A percentile compares a stretch with the other conserved stretches of the same genome.
phyloP scores from a whole-genome alignment of 2,329 filamentous ascomycete species.

The Penicillium rolfsii region DNA sequence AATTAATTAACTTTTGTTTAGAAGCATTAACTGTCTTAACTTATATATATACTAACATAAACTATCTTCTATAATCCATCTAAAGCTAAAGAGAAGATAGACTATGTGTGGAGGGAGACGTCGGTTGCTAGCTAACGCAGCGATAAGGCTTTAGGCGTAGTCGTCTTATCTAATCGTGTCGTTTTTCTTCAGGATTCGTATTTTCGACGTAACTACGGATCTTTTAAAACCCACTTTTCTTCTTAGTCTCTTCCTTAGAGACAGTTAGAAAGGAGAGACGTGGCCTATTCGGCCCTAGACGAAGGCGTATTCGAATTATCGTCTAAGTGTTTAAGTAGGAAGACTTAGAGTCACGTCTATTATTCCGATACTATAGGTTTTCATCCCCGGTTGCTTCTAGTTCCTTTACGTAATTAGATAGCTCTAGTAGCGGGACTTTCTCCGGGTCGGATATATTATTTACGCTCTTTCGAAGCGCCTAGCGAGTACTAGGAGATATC shows the following conservation, averaged over 20 bases:
- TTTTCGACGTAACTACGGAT: neutral
- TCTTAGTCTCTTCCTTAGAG: neutral
- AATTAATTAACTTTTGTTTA: constrained; percentile 1
- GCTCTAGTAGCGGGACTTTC: neutral
- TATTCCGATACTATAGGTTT: neutral
- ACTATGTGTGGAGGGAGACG: too few species aligned
- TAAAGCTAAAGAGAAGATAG: too few species aligned
- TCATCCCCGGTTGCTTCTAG: neutral
- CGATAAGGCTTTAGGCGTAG: neutral
- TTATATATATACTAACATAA: too few species aligned
- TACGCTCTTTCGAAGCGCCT: neutral
- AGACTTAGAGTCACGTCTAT: neutral
- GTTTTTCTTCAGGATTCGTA: constrained; percentile 1
- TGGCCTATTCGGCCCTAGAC: neutral
- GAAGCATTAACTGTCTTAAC: neutral
- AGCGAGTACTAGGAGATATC: neutral
- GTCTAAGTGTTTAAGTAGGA: neutral
- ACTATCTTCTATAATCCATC: neutral
- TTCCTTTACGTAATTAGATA: neutral
- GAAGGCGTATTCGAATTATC: constrained; percentile 4
- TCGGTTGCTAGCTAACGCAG: too few species aligned
- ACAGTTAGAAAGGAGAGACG: neutral
- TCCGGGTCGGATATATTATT: neutral
- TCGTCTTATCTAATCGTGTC: constrained; percentile 2
- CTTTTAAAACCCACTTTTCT: constrained; percentile 2